Conservation (phyloP, 2,329 filamentous ascomycete genomes). For the Helicocarpus griseus region DNA sequence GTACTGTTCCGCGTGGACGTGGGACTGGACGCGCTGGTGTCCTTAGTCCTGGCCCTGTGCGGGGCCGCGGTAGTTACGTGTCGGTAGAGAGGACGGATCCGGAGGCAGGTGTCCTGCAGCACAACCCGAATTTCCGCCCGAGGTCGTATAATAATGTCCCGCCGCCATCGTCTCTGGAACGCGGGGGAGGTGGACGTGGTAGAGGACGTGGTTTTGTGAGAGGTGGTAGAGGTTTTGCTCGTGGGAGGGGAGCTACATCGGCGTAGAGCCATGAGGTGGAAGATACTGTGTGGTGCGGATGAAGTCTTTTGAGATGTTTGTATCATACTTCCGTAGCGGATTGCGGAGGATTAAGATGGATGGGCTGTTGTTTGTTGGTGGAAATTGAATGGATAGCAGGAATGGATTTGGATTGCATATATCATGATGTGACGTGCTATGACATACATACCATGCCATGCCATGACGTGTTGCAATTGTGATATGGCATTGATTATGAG, state of each 20-base stretch:
- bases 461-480: not conserved
- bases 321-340: not conserved
- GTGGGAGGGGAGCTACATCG: conserved; percentile 5
- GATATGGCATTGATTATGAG: not conserved
- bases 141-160: conserved; percentile 40
- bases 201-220: conserved; percentile 8
- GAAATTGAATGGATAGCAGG: not conserved
- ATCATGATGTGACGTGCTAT: not conserved
- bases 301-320: not conserved
- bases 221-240: conserved; percentile 8
- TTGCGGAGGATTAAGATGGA: not conserved
- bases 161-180: conserved; percentile 27
- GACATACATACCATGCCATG: not conserved
- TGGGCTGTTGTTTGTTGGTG: not conserved
- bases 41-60: no score
- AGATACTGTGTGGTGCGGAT: not conserved
- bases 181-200: conserved; percentile 19
- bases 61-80: conserved; percentile 19
- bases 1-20: conserved; percentile 1
- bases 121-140: conserved; percentile 44
- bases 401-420: not conserved
- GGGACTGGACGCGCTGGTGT: not conserved
- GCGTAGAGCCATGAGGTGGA: not conserved
- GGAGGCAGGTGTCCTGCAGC: conserved; percentile 39
- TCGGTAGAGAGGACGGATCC: conserved; percentile 38